Evolutionary conservation across 2,329 filamentous ascomycete genomes (phyloP).

Genomic region (Magnaporthiopsis incrustans): DNA sequence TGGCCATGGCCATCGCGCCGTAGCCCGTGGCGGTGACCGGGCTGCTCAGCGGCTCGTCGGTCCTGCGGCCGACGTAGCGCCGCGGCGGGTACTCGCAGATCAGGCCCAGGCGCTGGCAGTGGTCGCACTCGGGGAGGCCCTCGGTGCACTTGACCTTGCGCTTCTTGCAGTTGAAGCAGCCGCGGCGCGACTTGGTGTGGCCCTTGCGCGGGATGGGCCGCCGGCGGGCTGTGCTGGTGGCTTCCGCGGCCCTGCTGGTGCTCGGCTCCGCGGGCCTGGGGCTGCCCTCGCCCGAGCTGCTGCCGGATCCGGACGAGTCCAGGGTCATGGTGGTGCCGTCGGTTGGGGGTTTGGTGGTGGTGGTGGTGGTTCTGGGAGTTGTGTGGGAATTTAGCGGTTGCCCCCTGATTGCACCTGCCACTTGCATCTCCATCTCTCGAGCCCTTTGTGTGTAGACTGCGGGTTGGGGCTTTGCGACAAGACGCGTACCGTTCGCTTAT

Average conservation of each 20-base stretch:
- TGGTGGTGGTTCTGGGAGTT: neutral
- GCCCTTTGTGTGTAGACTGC: too few relatives aligned
- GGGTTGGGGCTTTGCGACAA: too few relatives aligned
- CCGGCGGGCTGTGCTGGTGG: conserved; percentile 11
- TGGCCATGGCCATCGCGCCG: conserved; percentile 7
- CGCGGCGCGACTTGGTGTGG: conserved; percentile 31
- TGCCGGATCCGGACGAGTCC: neutral
- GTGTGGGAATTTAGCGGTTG: too few relatives aligned
- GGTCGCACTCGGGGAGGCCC: conserved; percentile 24
- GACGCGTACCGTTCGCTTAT: too few relatives aligned
- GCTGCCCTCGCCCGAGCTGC: neutral
- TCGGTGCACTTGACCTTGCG: conserved; percentile 39
- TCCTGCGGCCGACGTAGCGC: conserved; percentile 3
- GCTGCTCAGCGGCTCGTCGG: neutral
- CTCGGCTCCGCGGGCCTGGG: neutral
- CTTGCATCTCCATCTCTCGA: too few relatives aligned
- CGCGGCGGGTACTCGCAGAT: conserved; percentile 24
- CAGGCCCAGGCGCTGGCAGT: conserved; percentile 27
- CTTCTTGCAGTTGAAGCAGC: conserved; percentile 30
- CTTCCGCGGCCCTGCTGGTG: neutral
- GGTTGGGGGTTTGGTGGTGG: neutral
- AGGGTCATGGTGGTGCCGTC: neutral
- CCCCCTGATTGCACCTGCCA: too few relatives aligned
- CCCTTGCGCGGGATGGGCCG: conserved; percentile 20
- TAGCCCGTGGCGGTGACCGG: neutral